Conservation (phyloP, 352 stramenopile species). For the Halophytophthora batemanensis region DNA sequence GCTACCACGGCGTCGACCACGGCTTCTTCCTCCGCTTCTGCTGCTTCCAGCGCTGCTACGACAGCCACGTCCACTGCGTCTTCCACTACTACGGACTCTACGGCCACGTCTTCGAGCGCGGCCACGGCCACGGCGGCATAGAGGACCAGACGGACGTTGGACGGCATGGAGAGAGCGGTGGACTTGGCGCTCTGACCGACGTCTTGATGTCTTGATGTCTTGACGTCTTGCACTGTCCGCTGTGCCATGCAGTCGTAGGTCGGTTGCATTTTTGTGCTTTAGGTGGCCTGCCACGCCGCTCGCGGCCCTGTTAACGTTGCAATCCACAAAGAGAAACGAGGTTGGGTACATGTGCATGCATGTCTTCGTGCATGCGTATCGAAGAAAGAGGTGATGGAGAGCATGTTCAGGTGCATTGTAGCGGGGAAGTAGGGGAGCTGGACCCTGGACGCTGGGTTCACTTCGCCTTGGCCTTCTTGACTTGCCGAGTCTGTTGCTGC, state of each 20-base stretch:
- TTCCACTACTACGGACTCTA: conserved; percentile 9
- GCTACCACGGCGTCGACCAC: conserved; percentile 24
- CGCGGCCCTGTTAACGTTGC: conserved; percentile 19
- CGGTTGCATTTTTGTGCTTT: conserved; percentile 26
- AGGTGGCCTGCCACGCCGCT: conserved; percentile 21
- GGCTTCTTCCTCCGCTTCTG: conserved; percentile 9
- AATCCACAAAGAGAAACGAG: neutral
- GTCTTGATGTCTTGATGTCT: no score
- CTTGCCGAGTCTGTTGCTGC: conserved; percentile 15
- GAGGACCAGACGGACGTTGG: conserved; percentile 10
- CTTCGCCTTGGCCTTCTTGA: conserved; percentile 40
- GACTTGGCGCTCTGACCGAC: no score
- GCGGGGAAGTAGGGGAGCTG: no score
- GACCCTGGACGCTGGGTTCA: no score
- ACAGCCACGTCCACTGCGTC: conserved; percentile 14
- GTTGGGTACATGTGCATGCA: conserved; percentile 9
- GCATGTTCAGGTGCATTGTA: no score
- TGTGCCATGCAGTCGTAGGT: neutral
- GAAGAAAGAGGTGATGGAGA: no score
- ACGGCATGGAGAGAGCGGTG: no score
- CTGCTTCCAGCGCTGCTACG: conserved; percentile 3
- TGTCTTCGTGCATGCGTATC: conserved; percentile 16
- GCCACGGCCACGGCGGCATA: conserved; percentile 22
- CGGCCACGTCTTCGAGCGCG: conserved; percentile 14
- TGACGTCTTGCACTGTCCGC: no score